These are phyloP conservation scores for Xylaria digitata DNA, from an alignment of 2,329 filamentous ascomycete species.

Conservation along the genomic window DNA sequence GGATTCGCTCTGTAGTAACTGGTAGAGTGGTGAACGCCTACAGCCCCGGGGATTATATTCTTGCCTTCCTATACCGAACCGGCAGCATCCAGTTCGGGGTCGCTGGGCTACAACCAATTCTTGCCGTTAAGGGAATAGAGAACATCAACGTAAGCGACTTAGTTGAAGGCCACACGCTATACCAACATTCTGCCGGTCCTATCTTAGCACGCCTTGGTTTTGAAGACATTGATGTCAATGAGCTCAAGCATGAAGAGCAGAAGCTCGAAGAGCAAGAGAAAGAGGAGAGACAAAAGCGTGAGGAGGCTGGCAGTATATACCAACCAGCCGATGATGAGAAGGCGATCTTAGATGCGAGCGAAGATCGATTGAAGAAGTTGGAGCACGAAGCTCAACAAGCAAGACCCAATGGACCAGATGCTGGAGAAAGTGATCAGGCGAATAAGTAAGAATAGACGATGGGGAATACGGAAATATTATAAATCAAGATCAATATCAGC, in stretches of 20 bases:
- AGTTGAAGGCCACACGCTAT: slow-evolving; percentile 77
- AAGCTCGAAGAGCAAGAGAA: slow-evolving; percentile 44
- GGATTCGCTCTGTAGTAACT: slow-evolving; percentile 80
- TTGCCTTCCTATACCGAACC: slow-evolving; percentile 88
- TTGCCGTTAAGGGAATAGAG: slow-evolving; percentile 73
- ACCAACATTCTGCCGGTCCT: slow-evolving; percentile 73
- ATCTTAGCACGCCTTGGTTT: slow-evolving; percentile 76
- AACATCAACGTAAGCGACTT: slow-evolving; percentile 75
- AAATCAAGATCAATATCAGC: background rate
- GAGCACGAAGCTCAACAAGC: slow-evolving; percentile 35
- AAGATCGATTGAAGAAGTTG: slow-evolving; percentile 39
- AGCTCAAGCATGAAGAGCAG: slow-evolving; percentile 46
- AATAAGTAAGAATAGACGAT: slow-evolving; percentile 5
- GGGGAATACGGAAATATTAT: background rate
- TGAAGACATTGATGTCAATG: slow-evolving; percentile 69
- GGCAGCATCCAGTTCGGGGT: slow-evolving; percentile 86
- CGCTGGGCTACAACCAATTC: slow-evolving; percentile 81
- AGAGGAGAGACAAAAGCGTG: slow-evolving; percentile 43
- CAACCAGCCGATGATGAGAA: slow-evolving; percentile 22
- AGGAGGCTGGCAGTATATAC: slow-evolving; percentile 38
- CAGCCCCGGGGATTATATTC: slow-evolving; percentile 86
- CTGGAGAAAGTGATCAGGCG: background rate
- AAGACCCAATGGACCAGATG: background rate
- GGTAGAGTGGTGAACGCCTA: slow-evolving; percentile 90
- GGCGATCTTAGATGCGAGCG: slow-evolving; percentile 23